Evolutionary conservation across 2,329 filamentous ascomycete genomes (phyloP), one percentile per base, ranked within the genome.

Genomic region (Graphilbum sp.): DNA sequence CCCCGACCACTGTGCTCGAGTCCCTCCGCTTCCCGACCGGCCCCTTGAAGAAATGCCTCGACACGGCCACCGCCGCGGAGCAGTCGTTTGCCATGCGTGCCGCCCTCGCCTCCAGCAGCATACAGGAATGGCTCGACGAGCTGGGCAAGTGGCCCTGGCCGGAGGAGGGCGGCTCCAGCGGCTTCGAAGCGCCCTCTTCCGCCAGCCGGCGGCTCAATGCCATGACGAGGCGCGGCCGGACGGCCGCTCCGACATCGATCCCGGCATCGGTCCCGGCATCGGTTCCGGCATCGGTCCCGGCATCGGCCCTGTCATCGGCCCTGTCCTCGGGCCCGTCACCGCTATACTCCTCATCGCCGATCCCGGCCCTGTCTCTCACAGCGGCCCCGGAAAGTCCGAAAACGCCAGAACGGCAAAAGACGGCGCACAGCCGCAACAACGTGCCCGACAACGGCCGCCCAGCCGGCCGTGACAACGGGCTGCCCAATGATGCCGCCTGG

Each of bases 91-190:
- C 77, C 32, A 64, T 78, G 49, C 69, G 73, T 44, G 76, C 80
- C 32, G 81, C 81, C 32, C 56, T 75, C 43, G 76, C 79, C 15
- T 79, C 79, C 12, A 72, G 78, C 48, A 75, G 71, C 45, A 72
- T 90, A 44, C 69, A 78, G 54, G 67, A 72, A 50, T 90, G 83
- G 82, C 64, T 81, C 20, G 63, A 72, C n/a, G 83, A 90, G 60
- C 63, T 90, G 30, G 59, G 61, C 33, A 52, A 58, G 33, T 75
- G 72, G 74, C 55, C 61, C 2, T 75, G 75, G 74, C 66, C 72
- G 2, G 50, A 58, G 2, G 50, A 55, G 4, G 43, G 41, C 1
- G 64, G 64, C 30, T 62, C 68, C 3, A 54, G 59, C 1, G 74
- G 73, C 8, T 79, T 78, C 42, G 63, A 70, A 48, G 53, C 58